Evolutionary conservation across 208 protist species (phyloP), one percentile per base, ranked within the genome.

Genomic region (Crithidia sp.): DNA sequence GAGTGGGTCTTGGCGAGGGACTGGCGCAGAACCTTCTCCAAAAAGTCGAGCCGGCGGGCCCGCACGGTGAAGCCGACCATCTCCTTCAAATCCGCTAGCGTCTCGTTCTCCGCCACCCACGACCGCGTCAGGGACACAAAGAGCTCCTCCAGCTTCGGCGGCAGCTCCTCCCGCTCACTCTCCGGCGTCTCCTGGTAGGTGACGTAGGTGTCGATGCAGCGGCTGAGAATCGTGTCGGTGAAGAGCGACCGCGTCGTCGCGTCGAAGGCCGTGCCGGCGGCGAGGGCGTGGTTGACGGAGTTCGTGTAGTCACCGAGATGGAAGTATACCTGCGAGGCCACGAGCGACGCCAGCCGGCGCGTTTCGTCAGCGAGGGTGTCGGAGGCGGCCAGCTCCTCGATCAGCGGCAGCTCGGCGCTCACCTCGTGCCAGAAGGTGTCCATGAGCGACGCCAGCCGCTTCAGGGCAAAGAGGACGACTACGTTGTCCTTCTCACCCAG

Each of bases 301-400:
- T 98, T 94, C 66, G 92, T 90, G 77, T 98, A 98, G 52, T 93
- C 96, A 28, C 96, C 96, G 17, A 99, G 90, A 81, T 99, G 98
- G 82, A 99, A 99, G 82, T 99, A 99, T 39, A 99, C 97, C 82
- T 99, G 95, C 45, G 94, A 97, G 2, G 92, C 89, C 40, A 99
- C 87, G 4, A 99, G 83, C 0, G 98, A 94, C 10, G 97, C 98
- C 37, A 93, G 81, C 43, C 83, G 67, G 41, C 90, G 87, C 7
- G 89, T 92, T 47, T 92, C 81, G 45, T 87, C 78, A 5, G 78
- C 72, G 52, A 95, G 70, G 39, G 65, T 77, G 17, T 54, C 73
- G 8, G 89, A 87, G 16, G 92, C 91, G 56, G 88, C 65, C 5
- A 97, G 85, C 67, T 94, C 87, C 84, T 96, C 94, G 74, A 97